A percentile compares a stretch with the other conserved stretches of the same genome.
Conservation (phyloP, 1,284 basidiomycete species). For the Athelia psychrophila region DNA sequence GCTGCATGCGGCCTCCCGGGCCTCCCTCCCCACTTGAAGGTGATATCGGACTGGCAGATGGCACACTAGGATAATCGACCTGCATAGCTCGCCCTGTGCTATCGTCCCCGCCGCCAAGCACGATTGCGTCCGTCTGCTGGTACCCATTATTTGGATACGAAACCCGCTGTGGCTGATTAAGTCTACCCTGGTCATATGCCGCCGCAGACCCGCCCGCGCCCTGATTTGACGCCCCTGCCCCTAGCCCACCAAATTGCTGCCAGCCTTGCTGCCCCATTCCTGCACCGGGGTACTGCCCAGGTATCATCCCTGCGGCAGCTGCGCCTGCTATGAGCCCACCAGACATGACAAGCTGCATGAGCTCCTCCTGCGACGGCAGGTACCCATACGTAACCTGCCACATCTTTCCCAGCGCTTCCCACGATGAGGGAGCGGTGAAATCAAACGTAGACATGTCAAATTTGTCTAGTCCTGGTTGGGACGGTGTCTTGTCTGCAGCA, state of each 20-base stretch:
- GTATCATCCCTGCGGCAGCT: conserved; percentile 10
- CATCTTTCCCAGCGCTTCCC: conserved; percentile 72
- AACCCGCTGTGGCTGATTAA: conserved; percentile 5
- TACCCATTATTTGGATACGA: conserved; percentile 29
- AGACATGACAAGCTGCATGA: conserved; percentile 67
- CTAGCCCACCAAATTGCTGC: conserved; percentile 14
- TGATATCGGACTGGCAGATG: conserved; percentile 2
- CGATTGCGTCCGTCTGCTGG: conserved; percentile 43
- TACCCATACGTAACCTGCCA: conserved; percentile 67
- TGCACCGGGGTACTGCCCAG: conserved; percentile 9
- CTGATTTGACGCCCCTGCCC: conserved; percentile 2
- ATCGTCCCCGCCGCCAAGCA: conserved; percentile 43
- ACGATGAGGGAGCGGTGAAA: conserved; percentile 63
- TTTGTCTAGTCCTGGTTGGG: conserved; percentile 50
- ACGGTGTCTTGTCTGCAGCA: conserved; percentile 25
- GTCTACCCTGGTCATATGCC: conserved; percentile 1
- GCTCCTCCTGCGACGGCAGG: conserved; percentile 64
- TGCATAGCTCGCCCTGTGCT: conserved; percentile 3
- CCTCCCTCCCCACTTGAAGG: conserved; percentile 20
- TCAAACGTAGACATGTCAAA: conserved; percentile 72
- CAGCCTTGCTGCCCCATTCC: conserved; percentile 17
- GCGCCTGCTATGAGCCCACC: conserved; percentile 28
- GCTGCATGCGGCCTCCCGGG: conserved; percentile 59
- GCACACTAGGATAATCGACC: not conserved
- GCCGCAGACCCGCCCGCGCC: conserved; percentile 2